Evolutionary conservation across 2,329 filamentous ascomycete species (phyloP), one percentile per base, ranked within the genome.

Genomic region (Venturia oleaginea): DNA sequence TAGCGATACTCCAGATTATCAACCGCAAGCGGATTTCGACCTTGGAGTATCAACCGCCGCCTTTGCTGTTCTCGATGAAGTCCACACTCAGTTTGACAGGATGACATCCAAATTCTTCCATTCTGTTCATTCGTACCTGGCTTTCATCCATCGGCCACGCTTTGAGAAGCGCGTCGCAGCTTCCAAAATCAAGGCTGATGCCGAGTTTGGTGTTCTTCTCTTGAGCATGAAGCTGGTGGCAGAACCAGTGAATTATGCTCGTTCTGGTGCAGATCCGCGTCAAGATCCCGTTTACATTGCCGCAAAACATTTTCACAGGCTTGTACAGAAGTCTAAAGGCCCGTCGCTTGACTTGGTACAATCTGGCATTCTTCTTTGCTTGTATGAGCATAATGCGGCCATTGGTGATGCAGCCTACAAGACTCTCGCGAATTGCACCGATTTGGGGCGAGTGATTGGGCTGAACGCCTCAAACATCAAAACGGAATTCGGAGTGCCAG

Each of bases 281-380:
- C 40, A 37, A n/a, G 37, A 37, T 24, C n/a, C 46, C 17, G 24
- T 61, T 3, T 64, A 64, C 37, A n/a, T 15, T 4, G 38, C 63
- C 13, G 63, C 63, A 4, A 60, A 59, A 27, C 32, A 40, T n/a
- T 54, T 64, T 6, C 51, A 61, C 19, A 43, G 19, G 19, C 30
- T 57, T 48, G 42, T 57, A n/a, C 37, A 27, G 4, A 40, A 22
- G 15, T 38, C 40, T 5, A 64, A 64, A 40, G 54, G 54, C n/a
- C 54, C 63, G 17, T 64, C 54, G 19, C 46, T 64, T 13, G 63
- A 64, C 24, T 22, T 64, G 22, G 37, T 64, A n/a, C 63, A 64
- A 32, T 48, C 63, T 17, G 63, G 63, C 17, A 46, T 57, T 30
- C 63, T 64, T 34, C 34, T 64, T 32, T 38, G 51, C 19, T 40